Evolutionary conservation across 805 yeast species (phyloP).

Genomic region (Nakazawaea populi): DNA sequence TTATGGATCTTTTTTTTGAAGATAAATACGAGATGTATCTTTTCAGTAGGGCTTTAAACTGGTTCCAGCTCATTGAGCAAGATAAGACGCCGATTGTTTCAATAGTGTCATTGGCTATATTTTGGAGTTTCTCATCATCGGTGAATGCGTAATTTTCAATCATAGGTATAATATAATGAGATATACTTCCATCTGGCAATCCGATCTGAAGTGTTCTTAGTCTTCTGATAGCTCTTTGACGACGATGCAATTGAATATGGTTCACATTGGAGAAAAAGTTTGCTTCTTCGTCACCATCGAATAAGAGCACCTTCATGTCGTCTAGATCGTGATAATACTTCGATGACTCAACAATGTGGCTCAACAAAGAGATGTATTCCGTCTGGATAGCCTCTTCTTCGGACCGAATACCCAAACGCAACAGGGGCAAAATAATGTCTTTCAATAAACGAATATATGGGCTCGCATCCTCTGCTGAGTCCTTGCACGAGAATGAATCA

Average conservation of each 20-base stretch:
- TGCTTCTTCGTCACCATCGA: conserved; percentile 73
- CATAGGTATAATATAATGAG: conserved; percentile 80
- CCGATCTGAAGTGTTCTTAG: conserved; percentile 42
- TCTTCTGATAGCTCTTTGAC: conserved; percentile 76
- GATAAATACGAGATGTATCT: conserved; percentile 53
- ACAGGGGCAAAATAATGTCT: conserved; percentile 52
- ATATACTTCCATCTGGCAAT: conserved; percentile 51
- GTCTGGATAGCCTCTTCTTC: conserved; percentile 54
- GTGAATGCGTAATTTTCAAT: conserved; percentile 73
- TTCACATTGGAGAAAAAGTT: conserved; percentile 62
- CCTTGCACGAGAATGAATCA: conserved; percentile 41
- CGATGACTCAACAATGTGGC: conserved; percentile 50
- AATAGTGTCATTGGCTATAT: conserved; percentile 61
- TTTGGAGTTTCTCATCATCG: conserved; percentile 51
- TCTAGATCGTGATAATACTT: conserved; percentile 42
- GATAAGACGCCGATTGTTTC: conserved; percentile 55
- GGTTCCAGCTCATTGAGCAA: conserved; percentile 64
- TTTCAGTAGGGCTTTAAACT: conserved; percentile 66
- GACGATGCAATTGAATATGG: conserved; percentile 81
- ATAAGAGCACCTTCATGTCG: conserved; percentile 61
- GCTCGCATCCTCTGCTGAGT: conserved; percentile 20
- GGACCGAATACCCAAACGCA: conserved; percentile 63
- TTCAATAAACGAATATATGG: conserved; percentile 37
- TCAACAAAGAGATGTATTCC: conserved; percentile 65
- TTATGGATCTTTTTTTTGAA: conserved; percentile 38